Base-by-base conservation (phyloP, 306 rosid species). In the Lithocarpus polystachyus region DNA sequence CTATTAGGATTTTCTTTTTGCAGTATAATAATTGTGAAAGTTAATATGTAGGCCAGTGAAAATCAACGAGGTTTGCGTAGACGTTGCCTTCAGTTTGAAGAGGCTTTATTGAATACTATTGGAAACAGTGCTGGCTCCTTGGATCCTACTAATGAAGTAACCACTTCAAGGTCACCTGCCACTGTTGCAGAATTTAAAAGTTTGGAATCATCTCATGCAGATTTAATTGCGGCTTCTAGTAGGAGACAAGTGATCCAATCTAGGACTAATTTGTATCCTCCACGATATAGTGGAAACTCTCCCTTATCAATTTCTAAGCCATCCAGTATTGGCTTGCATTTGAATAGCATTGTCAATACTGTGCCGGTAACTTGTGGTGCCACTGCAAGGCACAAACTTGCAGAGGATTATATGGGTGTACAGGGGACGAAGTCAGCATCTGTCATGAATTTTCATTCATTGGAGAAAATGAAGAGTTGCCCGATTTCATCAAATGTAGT, bases 31-130 rank as follows among this genome's bases (percentile, higher is more conserved):
- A 80, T 59, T 68, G 53, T 37, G 67, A 40, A 52, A 23, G 65
- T 84, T 78, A 70, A 51, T 81, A 84, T 81, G 86, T 33, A 87
- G 96, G 89, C 65, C 71, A 45, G 68, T 68, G 72, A 77, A 80
- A 87, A 80, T 77, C 72, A 82, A 43, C 82, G 72, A 76, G 90
- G 85, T 64, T 52, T 80, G 77, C 88, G 68, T 72, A 82, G 89
- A 81, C 92, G 91, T 56, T 83, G 88, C 83, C 91, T 90, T 78
- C 90, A 85, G 73, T 89, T 84, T 76, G 93, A 76, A 81, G 93
- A 84, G 82, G 85, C 81, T 56, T 17, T 82, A 71, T 67, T 75
- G 67, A 24, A 19, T 85, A 68, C 75, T 75, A 56, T 57, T 64
- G 80, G 68, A 73, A 76, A 80, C 26, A 75, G 48, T 12, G 76